Evolutionary conservation across 164 flowering plant genomes (phyloP).

Genomic region (Aristolochia contorta): DNA sequence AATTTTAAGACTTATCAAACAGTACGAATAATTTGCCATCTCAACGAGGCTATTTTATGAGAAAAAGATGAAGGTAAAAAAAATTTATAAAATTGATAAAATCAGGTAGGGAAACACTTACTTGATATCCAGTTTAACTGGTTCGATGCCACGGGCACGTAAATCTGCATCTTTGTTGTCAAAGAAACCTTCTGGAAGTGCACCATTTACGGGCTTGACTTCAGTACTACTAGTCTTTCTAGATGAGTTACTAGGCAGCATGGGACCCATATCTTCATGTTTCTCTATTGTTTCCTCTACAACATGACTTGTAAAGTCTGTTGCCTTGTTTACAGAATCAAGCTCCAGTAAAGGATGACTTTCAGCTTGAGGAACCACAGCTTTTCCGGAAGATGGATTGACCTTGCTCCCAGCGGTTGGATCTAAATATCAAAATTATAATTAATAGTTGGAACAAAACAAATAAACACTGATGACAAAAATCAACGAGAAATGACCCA

Average conservation of each 20-base stretch:
- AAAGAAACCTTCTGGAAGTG: slow-evolving; percentile 87
- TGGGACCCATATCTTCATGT: slow-evolving; percentile 13
- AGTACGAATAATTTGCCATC: no score
- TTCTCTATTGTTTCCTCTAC: slow-evolving; percentile 7
- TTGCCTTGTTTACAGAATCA: slow-evolving; percentile 10
- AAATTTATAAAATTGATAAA: no score
- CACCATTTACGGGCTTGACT: slow-evolving; percentile 49
- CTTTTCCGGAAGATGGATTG: slow-evolving; percentile 6
- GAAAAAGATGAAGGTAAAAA: no score
- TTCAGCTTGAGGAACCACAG: slow-evolving; percentile 13
- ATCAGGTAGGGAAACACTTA: slow-evolving; percentile 24
- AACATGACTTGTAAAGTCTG: slow-evolving; percentile 11
- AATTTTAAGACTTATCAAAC: no score
- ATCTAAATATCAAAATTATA: neutral
- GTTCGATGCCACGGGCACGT: slow-evolving; percentile 88
- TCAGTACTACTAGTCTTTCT: slow-evolving; percentile 23
- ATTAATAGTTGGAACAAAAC: neutral
- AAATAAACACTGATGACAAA: no score
- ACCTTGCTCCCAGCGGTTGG: slow-evolving; percentile 4
- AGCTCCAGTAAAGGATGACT: slow-evolving; percentile 8
- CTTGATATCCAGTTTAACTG: slow-evolving; percentile 78
- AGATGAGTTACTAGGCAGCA: slow-evolving; percentile 14
- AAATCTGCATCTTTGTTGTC: slow-evolving; percentile 92
- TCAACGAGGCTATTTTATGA: no score
- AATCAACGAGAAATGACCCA: no score